These are phyloP conservation scores for Marasmius oreades DNA, from an alignment of 1,284 basidiomycete species.

Conservation along the genomic window DNA sequence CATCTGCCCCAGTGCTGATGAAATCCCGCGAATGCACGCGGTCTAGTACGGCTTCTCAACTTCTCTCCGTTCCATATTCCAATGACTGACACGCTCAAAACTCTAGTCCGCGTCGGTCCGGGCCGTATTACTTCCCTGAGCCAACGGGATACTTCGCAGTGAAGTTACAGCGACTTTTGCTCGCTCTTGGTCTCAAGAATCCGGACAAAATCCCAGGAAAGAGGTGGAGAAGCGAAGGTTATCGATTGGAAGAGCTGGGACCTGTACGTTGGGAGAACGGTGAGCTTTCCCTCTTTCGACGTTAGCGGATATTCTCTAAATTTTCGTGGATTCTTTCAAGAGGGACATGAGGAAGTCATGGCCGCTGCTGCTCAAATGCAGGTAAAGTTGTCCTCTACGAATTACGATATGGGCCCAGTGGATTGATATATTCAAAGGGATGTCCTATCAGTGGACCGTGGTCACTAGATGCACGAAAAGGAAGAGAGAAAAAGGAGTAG, in stretches of 20 bases:
- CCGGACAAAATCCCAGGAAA: constrained; percentile 3
- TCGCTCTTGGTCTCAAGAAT: background rate
- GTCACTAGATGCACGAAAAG: background rate
- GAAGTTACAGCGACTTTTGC: background rate
- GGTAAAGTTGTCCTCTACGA: background rate
- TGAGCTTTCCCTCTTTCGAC: background rate
- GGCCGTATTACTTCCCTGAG: constrained; percentile 7
- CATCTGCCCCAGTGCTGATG: background rate
- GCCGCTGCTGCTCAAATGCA: background rate
- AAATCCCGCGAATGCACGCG: constrained; percentile 4
- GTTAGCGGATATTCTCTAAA: background rate
- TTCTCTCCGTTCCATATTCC: background rate
- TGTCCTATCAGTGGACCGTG: background rate
- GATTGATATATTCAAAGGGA: background rate
- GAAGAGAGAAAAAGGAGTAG: background rate
- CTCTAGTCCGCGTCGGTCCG: background rate
- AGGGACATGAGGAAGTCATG: background rate
- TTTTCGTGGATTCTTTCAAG: background rate
- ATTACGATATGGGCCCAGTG: background rate
- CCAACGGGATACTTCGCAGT: background rate
- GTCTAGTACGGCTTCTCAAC: constrained; percentile 2
- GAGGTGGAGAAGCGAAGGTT: constrained; percentile 11
- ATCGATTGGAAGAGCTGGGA: constrained; percentile 11
- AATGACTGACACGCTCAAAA: background rate
- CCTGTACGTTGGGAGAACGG: background rate